Percentiles rank a stretch among this genome's conserved stretches.
Evolutionary conservation across 345 rosid species (phyloP).

Genomic region (Psidium friedrichsthalianum): DNA sequence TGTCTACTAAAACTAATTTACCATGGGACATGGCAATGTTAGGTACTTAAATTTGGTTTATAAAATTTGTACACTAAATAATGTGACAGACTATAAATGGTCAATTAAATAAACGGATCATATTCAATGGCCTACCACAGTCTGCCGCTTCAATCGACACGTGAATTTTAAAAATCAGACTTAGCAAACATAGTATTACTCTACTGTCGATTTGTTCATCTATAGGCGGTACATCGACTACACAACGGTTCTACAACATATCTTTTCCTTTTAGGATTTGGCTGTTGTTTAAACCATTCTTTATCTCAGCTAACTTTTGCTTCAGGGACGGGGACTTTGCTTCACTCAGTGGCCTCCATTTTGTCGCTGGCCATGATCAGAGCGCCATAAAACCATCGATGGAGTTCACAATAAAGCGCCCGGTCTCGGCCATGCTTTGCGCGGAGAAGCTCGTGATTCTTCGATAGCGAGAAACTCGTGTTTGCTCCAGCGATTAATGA

Average conservation of each 20-base stretch:
- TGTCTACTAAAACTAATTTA: neutral
- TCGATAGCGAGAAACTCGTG: neutral
- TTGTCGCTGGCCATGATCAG: neutral
- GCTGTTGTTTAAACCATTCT: neutral
- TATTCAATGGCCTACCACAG: neutral
- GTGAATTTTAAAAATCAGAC: neutral
- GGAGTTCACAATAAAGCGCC: neutral
- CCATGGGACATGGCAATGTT: neutral
- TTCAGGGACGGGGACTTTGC: neutral
- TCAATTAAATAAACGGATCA: neutral
- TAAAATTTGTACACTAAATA: neutral
- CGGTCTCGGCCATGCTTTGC: neutral
- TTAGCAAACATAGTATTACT: neutral
- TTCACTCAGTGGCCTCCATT: neutral
- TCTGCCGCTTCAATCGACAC: accelerated
- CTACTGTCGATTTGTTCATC: neutral
- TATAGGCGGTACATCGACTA: neutral
- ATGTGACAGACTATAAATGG: neutral
- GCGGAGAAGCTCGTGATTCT: neutral
- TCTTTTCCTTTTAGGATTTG: neutral
- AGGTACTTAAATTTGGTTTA: neutral
- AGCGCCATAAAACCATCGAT: neutral
- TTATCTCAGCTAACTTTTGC: neutral
- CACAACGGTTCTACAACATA: neutral
- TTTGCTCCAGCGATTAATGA: neutral